These are phyloP conservation scores for Microcyclosporella mali DNA, from an alignment of 2,329 filamentous ascomycete species.

Conservation along the genomic window DNA sequence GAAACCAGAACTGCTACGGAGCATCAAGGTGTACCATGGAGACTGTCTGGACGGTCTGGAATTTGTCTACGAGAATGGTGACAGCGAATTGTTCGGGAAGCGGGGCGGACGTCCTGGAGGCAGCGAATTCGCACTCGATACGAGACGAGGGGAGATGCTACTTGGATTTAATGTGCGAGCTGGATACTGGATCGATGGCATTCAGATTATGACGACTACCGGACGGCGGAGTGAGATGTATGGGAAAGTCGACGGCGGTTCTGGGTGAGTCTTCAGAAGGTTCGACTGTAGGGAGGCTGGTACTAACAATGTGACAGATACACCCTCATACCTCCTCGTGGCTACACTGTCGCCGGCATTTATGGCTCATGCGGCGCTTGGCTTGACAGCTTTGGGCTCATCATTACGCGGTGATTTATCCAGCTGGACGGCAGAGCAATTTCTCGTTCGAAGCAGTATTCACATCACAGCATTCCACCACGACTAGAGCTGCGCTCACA, in stretches of 20 bases:
- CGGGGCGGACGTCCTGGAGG: slow-evolving; percentile 63
- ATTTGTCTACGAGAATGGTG: slow-evolving; percentile 84
- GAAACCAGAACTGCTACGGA: slow-evolving; percentile 59
- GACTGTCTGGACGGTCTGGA: slow-evolving; percentile 76
- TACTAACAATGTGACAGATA: slow-evolving; percentile 51
- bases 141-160: slow-evolving; percentile 76
- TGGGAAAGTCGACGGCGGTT: slow-evolving; percentile 73
- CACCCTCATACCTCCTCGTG: slow-evolving; percentile 79
- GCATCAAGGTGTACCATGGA: slow-evolving; percentile 71
- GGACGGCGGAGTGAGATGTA: slow-evolving; percentile 81
- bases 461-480: too few species aligned
- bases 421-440: background rate
- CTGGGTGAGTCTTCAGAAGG: slow-evolving; percentile 57
- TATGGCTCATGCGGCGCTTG: slow-evolving; percentile 73
- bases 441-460: too few species aligned
- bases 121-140: slow-evolving; percentile 74
- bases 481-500: too few species aligned
- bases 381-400: slow-evolving; percentile 79
- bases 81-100: slow-evolving; percentile 81
- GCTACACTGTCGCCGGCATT: slow-evolving; percentile 82
- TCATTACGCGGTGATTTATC: slow-evolving; percentile 59
- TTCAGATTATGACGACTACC: slow-evolving; percentile 82
- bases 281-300: background rate
- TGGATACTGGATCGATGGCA: slow-evolving; percentile 76
- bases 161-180: slow-evolving; percentile 79